Conservation (phyloP, 495 filamentous ascomycete species). For the Jackrogersella multiformis region DNA sequence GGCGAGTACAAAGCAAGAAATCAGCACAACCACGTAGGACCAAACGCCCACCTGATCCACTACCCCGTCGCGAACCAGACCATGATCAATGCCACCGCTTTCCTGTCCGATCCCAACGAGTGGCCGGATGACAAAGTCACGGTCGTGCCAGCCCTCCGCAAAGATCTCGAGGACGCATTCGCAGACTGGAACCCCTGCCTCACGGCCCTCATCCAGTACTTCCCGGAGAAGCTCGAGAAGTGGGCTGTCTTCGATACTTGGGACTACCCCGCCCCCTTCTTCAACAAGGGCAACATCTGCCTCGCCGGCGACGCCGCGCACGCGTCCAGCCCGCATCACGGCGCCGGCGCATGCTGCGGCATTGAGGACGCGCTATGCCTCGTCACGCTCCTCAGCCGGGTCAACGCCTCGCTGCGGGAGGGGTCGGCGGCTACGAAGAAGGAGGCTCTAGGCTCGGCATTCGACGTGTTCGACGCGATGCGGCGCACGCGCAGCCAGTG, state of each 20-base stretch:
- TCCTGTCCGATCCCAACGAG: constrained; percentile 51
- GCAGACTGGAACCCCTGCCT: constrained; percentile 39
- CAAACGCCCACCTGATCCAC: constrained; percentile 57
- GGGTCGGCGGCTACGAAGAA: constrained; percentile 11
- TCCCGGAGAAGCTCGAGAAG: constrained; percentile 47
- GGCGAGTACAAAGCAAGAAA: constrained; percentile 60
- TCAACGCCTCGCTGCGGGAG: not conserved
- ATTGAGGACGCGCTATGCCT: constrained; percentile 53
- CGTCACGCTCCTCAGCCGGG: constrained; percentile 14
- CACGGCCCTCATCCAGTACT: constrained; percentile 32
- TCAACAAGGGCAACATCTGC: constrained; percentile 41
- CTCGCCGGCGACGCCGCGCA: constrained; percentile 55
- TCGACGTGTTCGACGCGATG: constrained; percentile 30
- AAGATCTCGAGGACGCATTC: constrained; percentile 40
- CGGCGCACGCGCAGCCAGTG: constrained; percentile 45
- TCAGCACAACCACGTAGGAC: constrained; percentile 56
- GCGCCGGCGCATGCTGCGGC: constrained; percentile 53
- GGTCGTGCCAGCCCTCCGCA: constrained; percentile 51
- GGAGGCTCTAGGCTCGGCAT: constrained; percentile 13
- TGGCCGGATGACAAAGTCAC: constrained; percentile 49
- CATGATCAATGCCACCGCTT: constrained; percentile 58
- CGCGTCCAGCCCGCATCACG: constrained; percentile 54
- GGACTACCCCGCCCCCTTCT: constrained; percentile 48
- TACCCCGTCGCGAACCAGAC: constrained; percentile 59
- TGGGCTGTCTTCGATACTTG: constrained; percentile 53